Base-by-base conservation (phyloP, 495 filamentous ascomycete genomes). In the Penicillium paradoxum region DNA sequence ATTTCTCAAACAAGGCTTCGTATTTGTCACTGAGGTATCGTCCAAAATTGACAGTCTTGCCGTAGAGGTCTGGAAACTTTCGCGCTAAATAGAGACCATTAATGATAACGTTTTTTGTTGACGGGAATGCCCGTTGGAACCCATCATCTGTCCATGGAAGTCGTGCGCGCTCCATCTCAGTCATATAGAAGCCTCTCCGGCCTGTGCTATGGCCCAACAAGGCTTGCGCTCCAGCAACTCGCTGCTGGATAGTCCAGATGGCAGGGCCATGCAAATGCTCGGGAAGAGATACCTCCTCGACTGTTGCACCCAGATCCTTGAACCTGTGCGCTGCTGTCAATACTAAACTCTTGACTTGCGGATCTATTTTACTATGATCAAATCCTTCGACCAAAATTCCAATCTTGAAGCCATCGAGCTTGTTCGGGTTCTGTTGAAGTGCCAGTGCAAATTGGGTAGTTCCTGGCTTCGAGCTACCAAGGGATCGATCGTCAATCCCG, bases 401-500 rank as follows among this genome's bases (percentile, higher is more conserved):
- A n/a, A 84, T 62, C 47, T 64, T 76, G n/a, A 80, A 43, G 0
- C 76, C 77, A n/a, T 70, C 59, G 0, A 83, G 71, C 55, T 68
- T 62, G 10, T 69, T 52, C 0, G 47, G 10, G 15, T 18, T 36
- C 2, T 49, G 8, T 30, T 57, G 38, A 1, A 77, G 68, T 29
- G 67, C 66, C 6, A 70, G 56, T 24, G 75, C 74, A 30, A 66
- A 65, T 0, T 59, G 66, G 0, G 70, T 75, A 0, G 77, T 73
- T 1, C 66, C 68, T 15, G 75, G 77, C 37, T 69, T 67, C 8
- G 74, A 65, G 45, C 72, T 66, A n/a, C 69, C 59, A n/a, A 75
- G 10, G 33, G 73, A 71, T 7, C 77, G 67, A 55, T 83, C 80
- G 54, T 84, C 81, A 38, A 82, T 78, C 2, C 76, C 77, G 52